Base-by-base conservation (phyloP, 495 filamentous ascomycete genomes). In the Terfezia claveryi region DNA sequence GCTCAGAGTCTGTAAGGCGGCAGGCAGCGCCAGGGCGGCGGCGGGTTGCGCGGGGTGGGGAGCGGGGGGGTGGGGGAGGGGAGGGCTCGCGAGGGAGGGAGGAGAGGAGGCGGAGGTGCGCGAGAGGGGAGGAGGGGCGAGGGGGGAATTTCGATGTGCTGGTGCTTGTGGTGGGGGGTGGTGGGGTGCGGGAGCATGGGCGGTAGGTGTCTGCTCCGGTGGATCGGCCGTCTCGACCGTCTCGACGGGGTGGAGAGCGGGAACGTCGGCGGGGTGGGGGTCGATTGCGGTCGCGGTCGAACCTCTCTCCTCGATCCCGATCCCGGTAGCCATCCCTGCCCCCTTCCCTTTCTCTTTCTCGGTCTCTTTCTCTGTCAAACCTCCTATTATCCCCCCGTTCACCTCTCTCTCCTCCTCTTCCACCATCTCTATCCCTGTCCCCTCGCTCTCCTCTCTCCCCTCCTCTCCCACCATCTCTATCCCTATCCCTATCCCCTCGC, bases 1-100 rank as follows among this genome's bases (percentile, higher is more conserved):
- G 75, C 53, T 85, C 74, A 20, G 78, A 75, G 52, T 79, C 77
- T 8, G 77, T 76, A 60, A 93, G 76, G 51, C 91, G 81, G 6
- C 87, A 76, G 50, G 83, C 80, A 57, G 79, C 82, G 14, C 88
- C 88, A 10, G 91, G 91, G 16, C 86, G 79, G 69, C 95, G 95
- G 38, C 82, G 82, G 41, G 41, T 62, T 83, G 82, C 17, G 12
- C 41, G 41, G 4, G 41, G 41, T 1, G 41, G 41, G 8, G 41
- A 46, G 12, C 41, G 41, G 4, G 41, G 41, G 12, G 41, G 41
- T 4, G 41, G 4, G 12, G 41, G 41, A 8, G 41, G 41, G 17
- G 41, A 46, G 8, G 41, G 41, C 17, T 46, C 41, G 12, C 41
- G 41, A 5, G 8, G 41, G 14, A 46, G 41, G 41, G 41, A 46